phyloP scores from a whole-genome alignment of 371 early-diverging fungal genomes.

The Actinomucor elegans region DNA sequence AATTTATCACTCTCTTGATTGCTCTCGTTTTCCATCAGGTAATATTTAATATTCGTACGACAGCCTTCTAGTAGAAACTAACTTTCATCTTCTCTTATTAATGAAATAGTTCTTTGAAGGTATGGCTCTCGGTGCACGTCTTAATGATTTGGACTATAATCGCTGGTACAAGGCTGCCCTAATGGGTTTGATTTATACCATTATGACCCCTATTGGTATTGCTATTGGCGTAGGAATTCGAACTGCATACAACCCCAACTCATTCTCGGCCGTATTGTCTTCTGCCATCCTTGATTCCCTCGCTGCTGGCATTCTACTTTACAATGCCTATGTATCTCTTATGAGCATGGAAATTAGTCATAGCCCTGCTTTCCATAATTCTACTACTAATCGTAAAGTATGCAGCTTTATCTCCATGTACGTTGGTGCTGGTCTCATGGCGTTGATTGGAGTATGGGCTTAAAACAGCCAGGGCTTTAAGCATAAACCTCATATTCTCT shows the following conservation, averaged over 20 bases:
- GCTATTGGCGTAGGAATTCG: constrained; percentile 59
- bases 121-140: constrained; percentile 53
- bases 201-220: constrained; percentile 65
- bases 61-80: neutral
- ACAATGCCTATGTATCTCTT: constrained; percentile 48
- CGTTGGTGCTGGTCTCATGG: constrained; percentile 67
- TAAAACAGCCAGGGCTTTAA: constrained; percentile 37
- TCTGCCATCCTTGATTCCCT: constrained; percentile 55
- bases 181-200: constrained; percentile 47
- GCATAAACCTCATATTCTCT: too few relatives aligned
- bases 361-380: constrained; percentile 18
- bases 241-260: constrained; percentile 45
- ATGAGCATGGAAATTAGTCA: constrained; percentile 42
- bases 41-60: neutral
- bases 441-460: constrained; percentile 71
- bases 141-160: constrained; percentile 44
- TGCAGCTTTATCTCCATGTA: constrained; percentile 39
- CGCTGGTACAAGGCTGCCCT: constrained; percentile 28
- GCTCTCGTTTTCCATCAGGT: constrained; percentile 90
- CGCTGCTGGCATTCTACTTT: constrained; percentile 56
- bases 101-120: constrained; percentile 71
- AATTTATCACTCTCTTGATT: constrained; percentile 69
- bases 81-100: too few relatives aligned
- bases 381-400: constrained; percentile 14
- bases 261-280: constrained; percentile 34